phyloP scores from a whole-genome alignment of 441 rosid species.

The Biscutella laevigata region DNA sequence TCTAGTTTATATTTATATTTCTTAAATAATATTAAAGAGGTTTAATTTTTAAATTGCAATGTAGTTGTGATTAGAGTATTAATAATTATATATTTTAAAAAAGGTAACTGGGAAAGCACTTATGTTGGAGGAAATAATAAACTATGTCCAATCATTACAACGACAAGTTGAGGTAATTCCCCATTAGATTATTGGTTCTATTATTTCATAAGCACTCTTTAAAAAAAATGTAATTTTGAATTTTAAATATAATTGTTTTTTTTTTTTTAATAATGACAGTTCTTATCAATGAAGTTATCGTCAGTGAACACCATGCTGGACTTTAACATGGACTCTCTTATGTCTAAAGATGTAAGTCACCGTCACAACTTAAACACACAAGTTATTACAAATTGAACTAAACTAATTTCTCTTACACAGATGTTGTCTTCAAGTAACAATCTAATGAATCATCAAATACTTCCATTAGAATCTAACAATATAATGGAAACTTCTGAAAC shows the following conservation, averaged over 20 bases:
- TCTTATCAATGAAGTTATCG: constrained; percentile 66
- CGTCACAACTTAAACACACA: constrained; percentile 11
- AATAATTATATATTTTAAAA: not conserved
- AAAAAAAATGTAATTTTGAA: constrained; percentile 7
- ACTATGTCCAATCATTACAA: constrained; percentile 69
- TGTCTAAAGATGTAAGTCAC: constrained; percentile 49
- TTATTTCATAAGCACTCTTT: constrained; percentile 19
- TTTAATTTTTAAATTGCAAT: too few species aligned
- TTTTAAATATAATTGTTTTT: too few species aligned
- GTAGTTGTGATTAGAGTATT: constrained; percentile 3
- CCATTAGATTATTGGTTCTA: constrained; percentile 15
- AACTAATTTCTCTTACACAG: constrained; percentile 24
- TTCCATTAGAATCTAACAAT: constrained; percentile 35
- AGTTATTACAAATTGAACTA: too few species aligned
- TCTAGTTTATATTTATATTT: too few species aligned
- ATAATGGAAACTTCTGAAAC: constrained; percentile 26
- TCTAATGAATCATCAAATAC: constrained; percentile 28
- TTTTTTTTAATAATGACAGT: constrained; percentile 30
- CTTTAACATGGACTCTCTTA: constrained; percentile 33
- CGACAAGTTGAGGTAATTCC: constrained; percentile 58
- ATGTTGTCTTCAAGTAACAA: constrained; percentile 33
- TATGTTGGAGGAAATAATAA: constrained; percentile 68
- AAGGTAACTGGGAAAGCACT: constrained; percentile 68
- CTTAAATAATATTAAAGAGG: too few species aligned
- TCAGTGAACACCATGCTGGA: constrained; percentile 57